These are phyloP conservation scores for Fusarium sambucinum DNA, from an alignment of 2,329 filamentous ascomycete genomes.

Conservation along the genomic window DNA sequence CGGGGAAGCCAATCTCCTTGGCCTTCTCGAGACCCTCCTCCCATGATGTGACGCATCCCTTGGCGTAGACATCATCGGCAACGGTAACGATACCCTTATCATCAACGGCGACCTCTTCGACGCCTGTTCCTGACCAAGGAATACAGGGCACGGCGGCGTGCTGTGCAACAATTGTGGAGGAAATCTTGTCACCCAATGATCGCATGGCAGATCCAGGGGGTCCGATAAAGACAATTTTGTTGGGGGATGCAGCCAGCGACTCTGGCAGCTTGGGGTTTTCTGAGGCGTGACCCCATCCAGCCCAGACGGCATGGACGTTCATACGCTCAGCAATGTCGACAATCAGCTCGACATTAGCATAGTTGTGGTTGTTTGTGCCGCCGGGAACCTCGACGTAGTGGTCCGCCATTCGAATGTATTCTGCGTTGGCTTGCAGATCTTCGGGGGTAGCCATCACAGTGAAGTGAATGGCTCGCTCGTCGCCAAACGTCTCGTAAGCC, in stretches of 20 bases:
- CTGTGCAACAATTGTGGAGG: conserved; percentile 98
- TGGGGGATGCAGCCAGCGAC: conserved; percentile 92
- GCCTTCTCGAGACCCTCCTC: conserved; percentile 91
- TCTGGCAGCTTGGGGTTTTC: conserved; percentile 99
- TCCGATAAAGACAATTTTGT: conserved; percentile 99
- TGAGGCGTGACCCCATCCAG: conserved; percentile 98
- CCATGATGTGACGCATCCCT: conserved; percentile 90
- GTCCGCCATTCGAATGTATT: conserved; percentile 99
- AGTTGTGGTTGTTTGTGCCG: conserved; percentile 99
- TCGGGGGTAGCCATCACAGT: conserved; percentile 99
- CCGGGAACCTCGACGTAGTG: conserved; percentile 99
- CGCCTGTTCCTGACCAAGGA: conserved; percentile 98
- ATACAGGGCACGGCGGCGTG: conserved; percentile 97
- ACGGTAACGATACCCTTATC: conserved; percentile 91
- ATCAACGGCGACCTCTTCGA: conserved; percentile 83
- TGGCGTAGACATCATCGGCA: conserved; percentile 83
- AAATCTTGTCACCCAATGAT: conserved; percentile 99
- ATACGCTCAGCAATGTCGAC: conserved; percentile 98
- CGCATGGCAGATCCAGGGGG: conserved; percentile 98
- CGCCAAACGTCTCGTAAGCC: conserved; percentile 99
- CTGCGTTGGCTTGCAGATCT: conserved; percentile 95
- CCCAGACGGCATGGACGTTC: conserved; percentile 98
- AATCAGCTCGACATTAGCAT: conserved; percentile 99
- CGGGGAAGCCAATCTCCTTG: conserved; percentile 92
- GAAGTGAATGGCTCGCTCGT: conserved; percentile 98